These are phyloP conservation scores for Aspergillus pseudoterreus DNA, from an alignment of 2,329 filamentous ascomycete species.

Conservation along the genomic window DNA sequence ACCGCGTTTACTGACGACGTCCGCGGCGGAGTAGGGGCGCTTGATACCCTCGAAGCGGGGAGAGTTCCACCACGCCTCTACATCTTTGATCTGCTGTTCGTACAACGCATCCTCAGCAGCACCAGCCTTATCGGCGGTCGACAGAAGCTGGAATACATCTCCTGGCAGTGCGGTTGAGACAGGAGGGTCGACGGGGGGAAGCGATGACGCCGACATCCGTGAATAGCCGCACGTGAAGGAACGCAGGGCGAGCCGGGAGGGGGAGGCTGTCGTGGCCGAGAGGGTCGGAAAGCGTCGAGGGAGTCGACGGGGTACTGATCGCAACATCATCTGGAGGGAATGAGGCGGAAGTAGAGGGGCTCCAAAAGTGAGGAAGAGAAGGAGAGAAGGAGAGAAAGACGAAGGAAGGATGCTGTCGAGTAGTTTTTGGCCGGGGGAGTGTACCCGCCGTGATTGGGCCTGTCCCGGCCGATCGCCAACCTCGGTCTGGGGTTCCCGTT, in stretches of 20 bases:
- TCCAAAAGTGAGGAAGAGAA: background rate
- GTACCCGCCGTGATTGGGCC: background rate
- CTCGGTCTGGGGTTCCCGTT: slow-evolving; percentile 13
- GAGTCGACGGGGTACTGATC: slow-evolving; percentile 32
- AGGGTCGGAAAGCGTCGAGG: slow-evolving; percentile 28
- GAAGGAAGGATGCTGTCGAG: background rate
- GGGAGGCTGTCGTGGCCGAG: slow-evolving; percentile 16
- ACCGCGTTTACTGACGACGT: slow-evolving; percentile 90
- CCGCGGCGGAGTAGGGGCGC: slow-evolving; percentile 82
- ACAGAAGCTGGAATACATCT: slow-evolving; percentile 81
- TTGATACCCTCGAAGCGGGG: slow-evolving; percentile 85
- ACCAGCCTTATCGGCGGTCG: slow-evolving; percentile 72
- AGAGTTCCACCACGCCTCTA: slow-evolving; percentile 86
- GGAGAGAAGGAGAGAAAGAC: background rate
- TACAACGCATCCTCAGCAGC: slow-evolving; percentile 80
- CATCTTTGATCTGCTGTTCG: slow-evolving; percentile 76
- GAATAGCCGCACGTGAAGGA: slow-evolving; percentile 36
- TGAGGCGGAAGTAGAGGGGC: background rate
- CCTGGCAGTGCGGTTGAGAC: slow-evolving; percentile 60
- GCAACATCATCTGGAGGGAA: slow-evolving; percentile 28
- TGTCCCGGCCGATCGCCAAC: slow-evolving; percentile 6
- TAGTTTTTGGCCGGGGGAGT: background rate
- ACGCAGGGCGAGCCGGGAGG: slow-evolving; percentile 26
- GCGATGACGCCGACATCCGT: slow-evolving; percentile 52
- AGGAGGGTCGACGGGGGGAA: slow-evolving; percentile 56